phyloP scores from a whole-genome alignment of 2,329 filamentous ascomycete species.

The Camillea tinctor region DNA sequence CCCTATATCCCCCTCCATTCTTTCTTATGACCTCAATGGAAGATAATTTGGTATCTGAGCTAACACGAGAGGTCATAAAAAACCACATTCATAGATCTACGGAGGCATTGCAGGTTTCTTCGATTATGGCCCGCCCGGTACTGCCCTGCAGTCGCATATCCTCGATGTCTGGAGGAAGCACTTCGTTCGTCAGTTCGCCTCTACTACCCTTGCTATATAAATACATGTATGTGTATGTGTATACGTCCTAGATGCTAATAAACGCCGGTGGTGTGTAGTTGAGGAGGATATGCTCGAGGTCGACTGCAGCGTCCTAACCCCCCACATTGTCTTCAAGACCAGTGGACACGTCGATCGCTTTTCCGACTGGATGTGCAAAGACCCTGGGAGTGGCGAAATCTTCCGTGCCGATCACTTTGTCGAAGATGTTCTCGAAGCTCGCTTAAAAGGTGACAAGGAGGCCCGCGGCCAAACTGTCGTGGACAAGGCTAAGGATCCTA shows the following conservation, averaged over 20 bases:
- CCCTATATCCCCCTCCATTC: background rate
- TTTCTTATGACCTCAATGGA: too few species aligned
- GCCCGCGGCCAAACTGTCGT: constrained; percentile 81
- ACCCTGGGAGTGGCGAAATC: constrained; percentile 96
- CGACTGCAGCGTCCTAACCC: constrained; percentile 91
- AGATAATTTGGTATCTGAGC: background rate
- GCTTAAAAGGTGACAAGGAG: constrained; percentile 88
- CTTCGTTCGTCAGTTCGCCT: constrained; percentile 58
- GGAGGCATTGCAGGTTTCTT: constrained; percentile 85
- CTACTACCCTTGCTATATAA: constrained; percentile 62
- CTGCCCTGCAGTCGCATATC: constrained; percentile 82
- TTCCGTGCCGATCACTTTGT: constrained; percentile 95
- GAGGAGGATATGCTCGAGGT: constrained; percentile 95
- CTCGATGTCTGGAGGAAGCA: constrained; percentile 90
- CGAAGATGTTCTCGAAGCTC: constrained; percentile 84
- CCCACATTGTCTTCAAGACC: constrained; percentile 90
- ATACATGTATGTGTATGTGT: constrained; percentile 60
- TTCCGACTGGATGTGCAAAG: constrained; percentile 99
- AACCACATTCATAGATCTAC: constrained; percentile 63
- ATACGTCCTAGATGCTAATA: constrained; percentile 66
- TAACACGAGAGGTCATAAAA: background rate
- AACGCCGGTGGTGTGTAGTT: constrained; percentile 34
- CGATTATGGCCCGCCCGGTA: constrained; percentile 90
- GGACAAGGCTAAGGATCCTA: constrained; percentile 67
- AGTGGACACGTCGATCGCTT: constrained; percentile 97